Evolutionary conservation across 768 basidiomycete genomes (phyloP).

Genomic region (Coprinellus micaceus): DNA sequence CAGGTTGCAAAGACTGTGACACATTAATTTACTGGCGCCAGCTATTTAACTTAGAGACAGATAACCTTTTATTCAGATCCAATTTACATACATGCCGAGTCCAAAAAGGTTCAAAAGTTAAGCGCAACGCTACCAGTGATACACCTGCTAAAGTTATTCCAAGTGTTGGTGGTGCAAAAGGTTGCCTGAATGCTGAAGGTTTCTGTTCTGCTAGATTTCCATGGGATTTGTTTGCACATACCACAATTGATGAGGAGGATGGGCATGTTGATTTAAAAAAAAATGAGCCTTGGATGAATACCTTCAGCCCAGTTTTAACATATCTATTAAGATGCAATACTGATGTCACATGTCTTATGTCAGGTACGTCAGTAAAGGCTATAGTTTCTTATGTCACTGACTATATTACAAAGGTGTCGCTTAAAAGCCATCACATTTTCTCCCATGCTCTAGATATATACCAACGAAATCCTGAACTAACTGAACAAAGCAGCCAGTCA

Average conservation of each 20-base stretch:
- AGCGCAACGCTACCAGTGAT: neutral
- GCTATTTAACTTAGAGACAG: slow-evolving; percentile 16
- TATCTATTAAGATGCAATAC: slow-evolving; percentile 38
- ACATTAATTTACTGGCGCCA: slow-evolving; percentile 12
- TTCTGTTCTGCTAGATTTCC: slow-evolving; percentile 36
- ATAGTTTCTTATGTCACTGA: slow-evolving; percentile 38
- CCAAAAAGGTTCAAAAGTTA: neutral
- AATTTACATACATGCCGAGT: slow-evolving; percentile 27
- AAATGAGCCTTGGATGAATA: slow-evolving; percentile 35
- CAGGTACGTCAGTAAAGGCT: slow-evolving; percentile 39
- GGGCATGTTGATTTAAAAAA: slow-evolving; percentile 30
- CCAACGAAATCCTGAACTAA: slow-evolving; percentile 20
- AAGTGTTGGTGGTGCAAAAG: slow-evolving; percentile 9
- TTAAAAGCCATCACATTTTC: slow-evolving; percentile 39
- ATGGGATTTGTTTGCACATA: slow-evolving; percentile 15
- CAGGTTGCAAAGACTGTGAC: slow-evolving; percentile 16
- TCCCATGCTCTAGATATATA: slow-evolving; percentile 25
- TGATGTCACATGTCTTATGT: slow-evolving; percentile 34
- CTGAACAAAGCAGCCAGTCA: slow-evolving; percentile 9
- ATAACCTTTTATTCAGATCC: slow-evolving; percentile 25
- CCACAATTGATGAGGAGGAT: slow-evolving; percentile 23
- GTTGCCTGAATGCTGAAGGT: slow-evolving; percentile 26
- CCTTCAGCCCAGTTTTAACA: slow-evolving; percentile 23
- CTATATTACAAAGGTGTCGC: slow-evolving; percentile 37
- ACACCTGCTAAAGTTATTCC: neutral